phyloP scores from a whole-genome alignment of 2,329 filamentous ascomycete genomes.

The Sporothrix luriei region DNA sequence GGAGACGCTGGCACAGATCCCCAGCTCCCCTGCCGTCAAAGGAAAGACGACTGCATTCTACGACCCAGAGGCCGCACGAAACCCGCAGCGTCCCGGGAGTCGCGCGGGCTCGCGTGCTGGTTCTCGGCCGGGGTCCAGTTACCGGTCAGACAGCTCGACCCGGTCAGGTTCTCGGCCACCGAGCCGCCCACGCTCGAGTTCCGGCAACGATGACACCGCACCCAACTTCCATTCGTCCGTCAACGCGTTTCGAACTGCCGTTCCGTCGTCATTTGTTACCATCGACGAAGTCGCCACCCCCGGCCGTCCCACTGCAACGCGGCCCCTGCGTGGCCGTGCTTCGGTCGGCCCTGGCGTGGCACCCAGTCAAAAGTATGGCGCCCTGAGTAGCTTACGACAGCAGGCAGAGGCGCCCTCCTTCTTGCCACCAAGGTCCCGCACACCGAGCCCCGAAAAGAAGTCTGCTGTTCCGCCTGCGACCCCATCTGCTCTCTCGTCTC shows the following conservation, averaged over 20 bases:
- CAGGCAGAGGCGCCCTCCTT: constrained; percentile 25
- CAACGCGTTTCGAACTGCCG: constrained; percentile 49
- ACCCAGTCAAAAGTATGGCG: constrained; percentile 19
- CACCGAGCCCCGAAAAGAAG: constrained; percentile 48
- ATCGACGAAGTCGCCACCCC: constrained; percentile 50
- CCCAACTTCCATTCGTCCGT: constrained; percentile 50
- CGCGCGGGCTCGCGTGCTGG: constrained; percentile 32
- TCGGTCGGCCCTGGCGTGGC: constrained; percentile 30
- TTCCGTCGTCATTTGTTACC: constrained; percentile 42
- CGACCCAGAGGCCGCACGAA: constrained; percentile 58
- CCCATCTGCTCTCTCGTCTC: constrained; percentile 36
- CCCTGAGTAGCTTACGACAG: constrained; percentile 28
- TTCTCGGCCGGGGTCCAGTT: constrained; percentile 61
- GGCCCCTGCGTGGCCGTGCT: constrained; percentile 40
- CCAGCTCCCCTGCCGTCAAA: constrained; percentile 72
- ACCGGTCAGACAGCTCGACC: constrained; percentile 62
- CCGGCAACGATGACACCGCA: constrained; percentile 50
- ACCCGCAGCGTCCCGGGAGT: constrained; percentile 40
- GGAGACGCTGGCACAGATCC: constrained; percentile 76
- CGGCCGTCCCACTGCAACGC: constrained; percentile 42
- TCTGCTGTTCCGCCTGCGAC: constrained; percentile 24
- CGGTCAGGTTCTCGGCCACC: constrained; percentile 53
- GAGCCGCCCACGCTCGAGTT: constrained; percentile 60
- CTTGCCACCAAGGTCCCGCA: constrained; percentile 41
- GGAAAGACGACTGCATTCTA: constrained; percentile 74